These are phyloP conservation scores for Elongisporangium undulatum DNA, from an alignment of 352 stramenopile genomes.

Conservation along the genomic window DNA sequence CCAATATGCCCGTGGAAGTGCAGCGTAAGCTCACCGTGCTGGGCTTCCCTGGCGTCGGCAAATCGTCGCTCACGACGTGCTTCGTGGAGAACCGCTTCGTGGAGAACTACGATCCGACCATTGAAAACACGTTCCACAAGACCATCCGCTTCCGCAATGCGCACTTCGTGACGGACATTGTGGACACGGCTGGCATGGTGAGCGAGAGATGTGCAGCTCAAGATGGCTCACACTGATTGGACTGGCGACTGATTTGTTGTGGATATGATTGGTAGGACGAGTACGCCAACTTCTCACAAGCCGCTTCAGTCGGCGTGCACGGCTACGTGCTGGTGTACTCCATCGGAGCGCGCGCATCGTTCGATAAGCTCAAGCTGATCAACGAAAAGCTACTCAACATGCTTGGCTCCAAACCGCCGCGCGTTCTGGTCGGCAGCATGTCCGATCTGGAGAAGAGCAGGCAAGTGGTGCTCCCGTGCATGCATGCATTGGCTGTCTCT, in stretches of 20 bases:
- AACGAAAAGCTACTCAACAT: slow-evolving; percentile 95
- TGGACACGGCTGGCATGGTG: slow-evolving; percentile 96
- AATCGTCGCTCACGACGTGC: slow-evolving; percentile 93
- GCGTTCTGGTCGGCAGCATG: slow-evolving; percentile 95
- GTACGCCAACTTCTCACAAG: slow-evolving; percentile 95
- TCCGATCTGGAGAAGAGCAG: slow-evolving; percentile 91
- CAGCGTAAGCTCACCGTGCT: slow-evolving; percentile 95
- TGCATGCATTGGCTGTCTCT: background rate
- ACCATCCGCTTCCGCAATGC: slow-evolving; percentile 95
- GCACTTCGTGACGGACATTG: slow-evolving; percentile 96
- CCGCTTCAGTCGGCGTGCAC: slow-evolving; percentile 93
- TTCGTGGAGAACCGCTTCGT: slow-evolving; percentile 93
- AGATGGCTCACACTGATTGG: background rate
- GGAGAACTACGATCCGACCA: slow-evolving; percentile 94
- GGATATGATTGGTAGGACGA: slow-evolving; percentile 72
- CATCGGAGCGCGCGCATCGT: slow-evolving; percentile 90
- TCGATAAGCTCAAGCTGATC: slow-evolving; percentile 94
- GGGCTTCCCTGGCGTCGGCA: slow-evolving; percentile 93
- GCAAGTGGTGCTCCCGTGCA: slow-evolving; percentile 21
- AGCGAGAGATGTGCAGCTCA: background rate
- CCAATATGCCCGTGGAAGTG: slow-evolving; percentile 87
- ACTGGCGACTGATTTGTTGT: background rate
- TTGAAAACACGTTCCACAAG: slow-evolving; percentile 96
- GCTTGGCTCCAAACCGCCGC: slow-evolving; percentile 89
- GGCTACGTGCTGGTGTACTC: slow-evolving; percentile 96